A percentile compares a stretch with the other conserved stretches of the same genome.
phyloP scores from a whole-genome alignment of 2,329 filamentous ascomycete genomes.

The Lizonia empirigonia region DNA sequence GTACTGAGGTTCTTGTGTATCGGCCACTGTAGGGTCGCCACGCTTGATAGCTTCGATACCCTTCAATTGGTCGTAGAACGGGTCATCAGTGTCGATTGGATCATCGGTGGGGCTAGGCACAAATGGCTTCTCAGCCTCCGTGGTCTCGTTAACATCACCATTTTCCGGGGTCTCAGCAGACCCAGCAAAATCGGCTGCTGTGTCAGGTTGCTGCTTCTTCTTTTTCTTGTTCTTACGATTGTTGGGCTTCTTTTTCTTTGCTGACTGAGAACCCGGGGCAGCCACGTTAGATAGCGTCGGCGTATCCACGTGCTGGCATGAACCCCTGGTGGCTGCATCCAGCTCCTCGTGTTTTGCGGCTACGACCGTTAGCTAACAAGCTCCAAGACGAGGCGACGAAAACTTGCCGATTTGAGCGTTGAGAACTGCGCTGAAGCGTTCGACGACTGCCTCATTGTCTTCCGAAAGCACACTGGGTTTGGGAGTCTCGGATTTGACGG shows the following conservation, averaged over 20 bases:
- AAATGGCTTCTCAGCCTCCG: background rate
- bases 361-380: background rate
- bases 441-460: background rate
- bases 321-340: too few relatives aligned
- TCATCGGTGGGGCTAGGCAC: background rate
- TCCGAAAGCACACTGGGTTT: background rate
- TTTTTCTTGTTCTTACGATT: slow-evolving; percentile 13
- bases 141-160: too few relatives aligned
- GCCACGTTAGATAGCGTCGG: background rate
- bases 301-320: background rate
- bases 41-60: slow-evolving; percentile 3
- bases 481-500: background rate
- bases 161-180: background rate
- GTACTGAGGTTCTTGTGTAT: background rate
- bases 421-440: background rate
- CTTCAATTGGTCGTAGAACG: slow-evolving; percentile 1
- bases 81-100: slow-evolving; percentile 2
- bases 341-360: background rate
- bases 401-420: background rate
- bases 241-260: slow-evolving; percentile 12
- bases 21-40: background rate
- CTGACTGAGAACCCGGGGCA: background rate
- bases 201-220: background rate
- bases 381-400: too few relatives aligned
- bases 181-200: background rate